Conservation (phyloP, 2,329 filamentous ascomycete species). For the Akanthomyces lecanii region DNA sequence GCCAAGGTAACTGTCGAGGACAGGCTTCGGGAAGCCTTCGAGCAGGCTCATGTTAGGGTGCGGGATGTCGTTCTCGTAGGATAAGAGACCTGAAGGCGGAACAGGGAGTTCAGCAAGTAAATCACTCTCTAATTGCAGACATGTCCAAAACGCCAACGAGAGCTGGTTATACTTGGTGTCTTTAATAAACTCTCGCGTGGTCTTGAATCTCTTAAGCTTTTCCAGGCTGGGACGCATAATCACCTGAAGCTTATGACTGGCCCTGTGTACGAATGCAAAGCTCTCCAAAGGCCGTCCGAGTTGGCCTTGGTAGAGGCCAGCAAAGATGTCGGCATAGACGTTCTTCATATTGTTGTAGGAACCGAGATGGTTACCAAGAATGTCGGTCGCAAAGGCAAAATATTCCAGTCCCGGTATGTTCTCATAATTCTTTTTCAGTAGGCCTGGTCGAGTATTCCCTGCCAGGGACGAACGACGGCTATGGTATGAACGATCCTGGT, state of each 20-base stretch:
- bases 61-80: slow-evolving; percentile 60
- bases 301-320: slow-evolving; percentile 85
- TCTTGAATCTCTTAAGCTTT: slow-evolving; percentile 41
- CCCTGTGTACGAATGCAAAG: slow-evolving; percentile 57
- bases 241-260: slow-evolving; percentile 58
- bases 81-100: slow-evolving; percentile 57
- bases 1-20: slow-evolving; percentile 57
- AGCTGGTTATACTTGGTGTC: slow-evolving; percentile 55
- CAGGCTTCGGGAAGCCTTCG: slow-evolving; percentile 39
- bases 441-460: slow-evolving; percentile 30
- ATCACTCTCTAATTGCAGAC: slow-evolving; percentile 70
- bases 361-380: slow-evolving; percentile 75
- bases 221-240: slow-evolving; percentile 66
- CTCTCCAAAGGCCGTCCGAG: slow-evolving; percentile 83
- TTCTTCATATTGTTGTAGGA: slow-evolving; percentile 76
- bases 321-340: slow-evolving; percentile 79
- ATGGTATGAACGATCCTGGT: slow-evolving; percentile 41
- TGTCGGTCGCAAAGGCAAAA: slow-evolving; percentile 80
- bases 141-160: slow-evolving; percentile 85
- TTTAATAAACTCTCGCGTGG: slow-evolving; percentile 34
- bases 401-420: slow-evolving; percentile 86
- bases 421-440: slow-evolving; percentile 63
- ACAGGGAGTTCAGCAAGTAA: slow-evolving; percentile 71
- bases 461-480: slow-evolving; percentile 52
- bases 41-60: slow-evolving; percentile 55